A percentile compares a stretch with the other conserved stretches of the same genome.
These are phyloP conservation scores for Phytophthora constricta DNA, from an alignment of 352 stramenopile genomes.

Conservation along the genomic window DNA sequence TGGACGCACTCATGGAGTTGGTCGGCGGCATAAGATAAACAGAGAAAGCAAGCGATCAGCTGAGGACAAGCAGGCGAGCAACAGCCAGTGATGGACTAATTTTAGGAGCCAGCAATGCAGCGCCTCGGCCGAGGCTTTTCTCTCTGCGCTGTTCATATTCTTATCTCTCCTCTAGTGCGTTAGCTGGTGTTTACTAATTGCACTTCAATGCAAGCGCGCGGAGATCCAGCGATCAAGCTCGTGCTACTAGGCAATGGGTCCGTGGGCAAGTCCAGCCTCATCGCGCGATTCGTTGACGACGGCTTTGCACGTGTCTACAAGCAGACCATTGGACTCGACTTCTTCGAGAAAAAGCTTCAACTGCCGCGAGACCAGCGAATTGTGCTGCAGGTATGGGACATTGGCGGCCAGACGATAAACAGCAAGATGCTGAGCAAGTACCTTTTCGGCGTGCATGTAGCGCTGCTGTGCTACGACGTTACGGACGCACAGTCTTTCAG, in stretches of 20 bases:
- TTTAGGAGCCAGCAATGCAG: conserved; percentile 44
- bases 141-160: conserved; percentile 18
- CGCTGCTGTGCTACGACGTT: conserved; percentile 88
- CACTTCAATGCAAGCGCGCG: conserved; percentile 33
- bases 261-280: conserved; percentile 88
- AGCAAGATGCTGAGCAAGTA: conserved; percentile 91
- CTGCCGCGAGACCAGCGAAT: conserved; percentile 77
- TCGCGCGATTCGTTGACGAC: conserved; percentile 82
- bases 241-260: conserved; percentile 87
- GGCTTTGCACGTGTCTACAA: conserved; percentile 87
- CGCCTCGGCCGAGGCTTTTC: conserved; percentile 32
- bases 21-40: conserved; percentile 26
- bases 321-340: conserved; percentile 88
- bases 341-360: conserved; percentile 87
- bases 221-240: conserved; percentile 79
- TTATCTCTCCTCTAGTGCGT: conserved; percentile 12
- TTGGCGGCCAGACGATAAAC: conserved; percentile 88
- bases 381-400: conserved; percentile 90
- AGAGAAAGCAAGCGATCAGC: conserved; percentile 30
- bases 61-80: conserved; percentile 21
- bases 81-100: conserved; percentile 37
- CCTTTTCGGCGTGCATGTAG: conserved; percentile 79
- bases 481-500: conserved; percentile 86
- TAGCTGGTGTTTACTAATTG: conserved; percentile 1
- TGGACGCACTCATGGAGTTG: no score